A percentile compares a stretch with the other conserved stretches of the same genome.
These are phyloP conservation scores for Yarrowia phangngaensis DNA, from an alignment of 805 yeast species.

Conservation along the genomic window DNA sequence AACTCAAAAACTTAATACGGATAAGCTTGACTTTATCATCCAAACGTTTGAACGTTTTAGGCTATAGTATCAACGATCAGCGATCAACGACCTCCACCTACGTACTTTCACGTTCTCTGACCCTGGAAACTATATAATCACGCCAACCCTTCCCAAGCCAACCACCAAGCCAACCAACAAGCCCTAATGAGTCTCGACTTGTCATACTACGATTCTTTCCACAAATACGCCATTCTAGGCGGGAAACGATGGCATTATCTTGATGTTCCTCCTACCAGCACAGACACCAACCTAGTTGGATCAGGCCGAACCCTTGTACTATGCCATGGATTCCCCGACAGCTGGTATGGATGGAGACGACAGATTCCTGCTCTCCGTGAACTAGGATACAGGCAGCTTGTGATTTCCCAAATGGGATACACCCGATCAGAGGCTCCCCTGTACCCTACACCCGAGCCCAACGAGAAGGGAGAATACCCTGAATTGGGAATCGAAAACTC, in stretches of 20 bases:
- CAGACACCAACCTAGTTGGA: background rate
- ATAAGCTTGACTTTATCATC: no score
- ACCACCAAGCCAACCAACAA: no score
- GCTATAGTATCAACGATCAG: no score
- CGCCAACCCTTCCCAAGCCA: no score
- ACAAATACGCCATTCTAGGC: constrained; percentile 14
- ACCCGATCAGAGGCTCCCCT: constrained; percentile 21
- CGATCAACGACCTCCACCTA: no score
- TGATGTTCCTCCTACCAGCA: constrained; percentile 15
- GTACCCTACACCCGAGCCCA: constrained; percentile 14
- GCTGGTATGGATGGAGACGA: constrained; percentile 25
- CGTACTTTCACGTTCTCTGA: no score
- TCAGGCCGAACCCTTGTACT: constrained; percentile 12
- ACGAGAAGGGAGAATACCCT: constrained; percentile 24
- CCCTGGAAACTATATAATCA: no score
- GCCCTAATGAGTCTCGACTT: no score
- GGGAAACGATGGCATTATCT: constrained; percentile 26
- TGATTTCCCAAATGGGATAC: constrained; percentile 23
- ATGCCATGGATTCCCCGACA: constrained; percentile 25
- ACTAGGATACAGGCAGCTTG: constrained; percentile 18
- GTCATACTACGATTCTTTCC: constrained; percentile 17
- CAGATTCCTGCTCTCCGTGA: constrained; percentile 10
- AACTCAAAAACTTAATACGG: no score
- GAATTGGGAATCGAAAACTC: constrained; percentile 17
- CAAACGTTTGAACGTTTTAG: no score